These are phyloP conservation scores for Colletotrichum somersetense DNA, from an alignment of 2,329 filamentous ascomycete genomes.

Conservation along the genomic window DNA sequence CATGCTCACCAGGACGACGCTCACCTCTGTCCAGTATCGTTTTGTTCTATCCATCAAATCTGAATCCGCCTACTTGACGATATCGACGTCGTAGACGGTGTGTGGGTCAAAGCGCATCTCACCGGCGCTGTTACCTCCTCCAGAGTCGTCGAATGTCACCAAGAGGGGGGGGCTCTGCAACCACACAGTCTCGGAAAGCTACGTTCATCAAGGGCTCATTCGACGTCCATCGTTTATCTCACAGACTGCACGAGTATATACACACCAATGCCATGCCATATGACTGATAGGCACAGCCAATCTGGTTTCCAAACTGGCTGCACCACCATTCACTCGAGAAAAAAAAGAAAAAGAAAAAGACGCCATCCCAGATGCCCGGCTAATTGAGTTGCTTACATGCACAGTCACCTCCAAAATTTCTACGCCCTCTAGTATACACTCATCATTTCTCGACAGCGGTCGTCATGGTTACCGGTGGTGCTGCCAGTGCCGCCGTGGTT, in stretches of 20 bases:
- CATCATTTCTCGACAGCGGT: constrained; percentile 30
- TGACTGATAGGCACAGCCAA: constrained; percentile 9
- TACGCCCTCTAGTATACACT: constrained; percentile 27
- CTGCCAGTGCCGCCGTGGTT: neutral
- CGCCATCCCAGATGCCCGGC: neutral
- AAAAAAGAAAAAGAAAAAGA: neutral
- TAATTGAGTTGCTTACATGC: constrained; percentile 13
- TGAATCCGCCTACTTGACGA: neutral
- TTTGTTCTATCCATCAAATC: neutral
- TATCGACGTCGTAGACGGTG: too few species aligned
- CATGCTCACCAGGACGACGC: neutral
- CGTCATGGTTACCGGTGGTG: constrained; percentile 13
- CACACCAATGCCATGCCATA: constrained; percentile 36
- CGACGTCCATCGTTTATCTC: constrained; percentile 15
- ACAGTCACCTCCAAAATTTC: constrained; percentile 21
- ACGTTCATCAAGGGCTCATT: neutral
- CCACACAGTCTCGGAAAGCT: neutral
- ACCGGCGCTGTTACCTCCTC: neutral
- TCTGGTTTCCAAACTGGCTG: neutral
- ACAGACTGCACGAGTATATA: constrained; percentile 18
- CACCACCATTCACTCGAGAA: neutral
- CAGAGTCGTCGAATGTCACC: neutral
- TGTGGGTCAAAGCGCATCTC: neutral
- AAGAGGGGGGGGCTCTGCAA: neutral
- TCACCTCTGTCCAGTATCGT: neutral